phyloP scores from a whole-genome alignment of 139 green algal species.

The Picochlorum sp. region DNA sequence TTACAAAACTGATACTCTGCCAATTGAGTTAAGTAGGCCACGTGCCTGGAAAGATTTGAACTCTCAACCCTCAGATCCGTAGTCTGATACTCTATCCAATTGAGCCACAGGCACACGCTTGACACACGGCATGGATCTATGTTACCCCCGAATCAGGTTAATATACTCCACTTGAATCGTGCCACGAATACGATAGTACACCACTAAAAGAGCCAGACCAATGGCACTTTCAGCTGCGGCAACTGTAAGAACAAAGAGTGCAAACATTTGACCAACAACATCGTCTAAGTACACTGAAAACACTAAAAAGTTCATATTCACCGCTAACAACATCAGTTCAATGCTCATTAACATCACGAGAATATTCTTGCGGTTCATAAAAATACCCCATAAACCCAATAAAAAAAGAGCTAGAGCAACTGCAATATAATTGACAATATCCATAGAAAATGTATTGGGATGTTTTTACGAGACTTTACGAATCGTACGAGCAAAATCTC shows the following conservation, averaged over 20 bases:
- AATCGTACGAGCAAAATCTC: slow-evolving; percentile 50
- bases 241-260: slow-evolving; percentile 46
- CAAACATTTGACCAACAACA: slow-evolving; percentile 51
- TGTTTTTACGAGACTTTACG: slow-evolving; percentile 32
- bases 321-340: slow-evolving; percentile 42
- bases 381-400: slow-evolving; percentile 53
- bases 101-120: slow-evolving; percentile 26
- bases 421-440: slow-evolving; percentile 48
- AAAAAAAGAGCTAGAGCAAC: slow-evolving; percentile 52
- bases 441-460: slow-evolving; percentile 37
- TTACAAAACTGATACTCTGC: slow-evolving; percentile 29
- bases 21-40: slow-evolving; percentile 29
- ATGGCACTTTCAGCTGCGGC: slow-evolving; percentile 50
- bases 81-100: slow-evolving; percentile 41
- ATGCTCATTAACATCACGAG: slow-evolving; percentile 50
- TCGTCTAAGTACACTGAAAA: slow-evolving; percentile 52
- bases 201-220: slow-evolving; percentile 41
- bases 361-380: slow-evolving; percentile 55
- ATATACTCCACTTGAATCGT: slow-evolving; percentile 54
- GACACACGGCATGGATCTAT: too few species aligned
- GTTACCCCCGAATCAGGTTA: slow-evolving; percentile 41
- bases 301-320: slow-evolving; percentile 49
- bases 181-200: slow-evolving; percentile 48
- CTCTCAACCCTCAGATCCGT: slow-evolving; percentile 35
- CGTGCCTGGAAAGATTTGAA: slow-evolving; percentile 32